Conservation (phyloP, 768 basidiomycete species). For the Boletus fagicola region DNA sequence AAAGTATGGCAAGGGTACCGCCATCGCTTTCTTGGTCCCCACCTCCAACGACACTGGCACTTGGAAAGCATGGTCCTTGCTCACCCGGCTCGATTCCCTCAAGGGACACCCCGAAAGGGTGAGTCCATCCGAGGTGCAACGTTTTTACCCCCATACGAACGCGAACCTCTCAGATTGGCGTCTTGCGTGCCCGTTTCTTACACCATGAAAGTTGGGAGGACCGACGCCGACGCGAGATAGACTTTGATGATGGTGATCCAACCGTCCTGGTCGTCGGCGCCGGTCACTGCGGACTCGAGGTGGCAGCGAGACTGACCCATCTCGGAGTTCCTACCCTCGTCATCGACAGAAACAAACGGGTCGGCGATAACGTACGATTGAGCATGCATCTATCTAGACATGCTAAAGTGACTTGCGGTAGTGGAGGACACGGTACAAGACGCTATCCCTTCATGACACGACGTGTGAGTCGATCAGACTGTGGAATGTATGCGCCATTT, state of each 20-base stretch:
- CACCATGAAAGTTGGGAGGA: constrained; percentile 53
- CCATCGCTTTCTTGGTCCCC: constrained; percentile 51
- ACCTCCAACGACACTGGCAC: constrained; percentile 23
- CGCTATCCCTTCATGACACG: constrained; percentile 52
- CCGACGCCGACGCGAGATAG: constrained; percentile 38
- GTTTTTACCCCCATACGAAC: neutral
- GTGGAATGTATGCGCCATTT: constrained; percentile 3
- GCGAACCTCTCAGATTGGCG: constrained; percentile 28
- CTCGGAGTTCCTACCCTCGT: constrained; percentile 54
- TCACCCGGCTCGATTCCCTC: constrained; percentile 58
- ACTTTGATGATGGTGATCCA: constrained; percentile 48
- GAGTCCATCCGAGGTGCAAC: neutral
- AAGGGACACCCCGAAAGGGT: constrained; percentile 50
- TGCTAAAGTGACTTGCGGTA: constrained; percentile 14
- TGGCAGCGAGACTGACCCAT: constrained; percentile 59
- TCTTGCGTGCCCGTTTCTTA: constrained; percentile 39
- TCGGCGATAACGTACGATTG: constrained; percentile 44
- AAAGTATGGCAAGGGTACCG: constrained; percentile 46
- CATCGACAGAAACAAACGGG: constrained; percentile 47
- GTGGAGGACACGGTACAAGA: constrained; percentile 58
- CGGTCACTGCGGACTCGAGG: constrained; percentile 62
- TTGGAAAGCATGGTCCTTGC: constrained; percentile 62
- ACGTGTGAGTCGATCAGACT: constrained; percentile 41
- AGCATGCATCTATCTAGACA: neutral
- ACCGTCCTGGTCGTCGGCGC: constrained; percentile 62